phyloP scores from a whole-genome alignment of 441 rosid genomes.

The Sinapis alba region DNA sequence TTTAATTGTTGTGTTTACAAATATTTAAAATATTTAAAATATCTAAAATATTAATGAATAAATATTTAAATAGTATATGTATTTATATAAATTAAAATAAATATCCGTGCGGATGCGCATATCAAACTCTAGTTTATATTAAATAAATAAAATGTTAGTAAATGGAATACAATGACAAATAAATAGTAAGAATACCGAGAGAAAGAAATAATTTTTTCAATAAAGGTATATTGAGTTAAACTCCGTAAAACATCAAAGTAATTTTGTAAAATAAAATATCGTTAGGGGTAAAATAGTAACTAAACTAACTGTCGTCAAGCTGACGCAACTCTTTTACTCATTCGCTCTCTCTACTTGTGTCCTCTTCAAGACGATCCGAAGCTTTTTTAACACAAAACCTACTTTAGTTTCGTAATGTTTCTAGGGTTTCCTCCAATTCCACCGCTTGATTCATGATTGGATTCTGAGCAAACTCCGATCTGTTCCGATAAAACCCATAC shows the following conservation, averaged over 20 bases:
- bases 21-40: too few species aligned
- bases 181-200: too few species aligned
- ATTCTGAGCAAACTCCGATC: not conserved
- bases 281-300: constrained; percentile 1
- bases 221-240: too few species aligned
- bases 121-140: too few species aligned
- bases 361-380: constrained; percentile 21
- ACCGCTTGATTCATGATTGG: constrained; percentile 14
- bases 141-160: too few species aligned
- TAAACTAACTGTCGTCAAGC: constrained; percentile 12
- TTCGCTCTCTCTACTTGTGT: constrained; percentile 1
- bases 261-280: not conserved
- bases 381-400: constrained; percentile 11
- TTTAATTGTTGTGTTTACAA: too few species aligned
- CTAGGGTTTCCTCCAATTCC: constrained; percentile 32
- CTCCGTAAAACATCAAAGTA: not conserved
- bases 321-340: constrained; percentile 22
- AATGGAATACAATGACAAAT: too few species aligned
- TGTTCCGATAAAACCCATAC: not conserved
- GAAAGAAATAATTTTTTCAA: too few species aligned
- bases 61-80: too few species aligned
- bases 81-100: too few species aligned
- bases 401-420: not conserved
- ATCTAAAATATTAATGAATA: too few species aligned
- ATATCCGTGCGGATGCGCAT: too few species aligned